A percentile compares a stretch with the other conserved stretches of the same genome.
phyloP scores from a whole-genome alignment of 768 basidiomycete genomes.

The Podaxis carcinomalis region DNA sequence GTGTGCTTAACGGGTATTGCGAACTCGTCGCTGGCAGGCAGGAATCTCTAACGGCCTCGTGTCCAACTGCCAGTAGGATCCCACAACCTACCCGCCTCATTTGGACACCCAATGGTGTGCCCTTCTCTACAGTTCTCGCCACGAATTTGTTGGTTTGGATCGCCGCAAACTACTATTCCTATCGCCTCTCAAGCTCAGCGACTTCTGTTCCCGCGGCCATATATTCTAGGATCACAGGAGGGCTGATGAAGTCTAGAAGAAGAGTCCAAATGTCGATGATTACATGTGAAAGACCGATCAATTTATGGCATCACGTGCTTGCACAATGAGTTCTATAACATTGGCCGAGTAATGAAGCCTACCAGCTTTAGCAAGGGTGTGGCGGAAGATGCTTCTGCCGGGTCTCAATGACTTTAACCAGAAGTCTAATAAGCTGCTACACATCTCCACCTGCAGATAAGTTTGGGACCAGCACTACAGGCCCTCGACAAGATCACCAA shows the following conservation, averaged over 20 bases:
- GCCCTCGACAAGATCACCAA: background rate
- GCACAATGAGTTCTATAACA: background rate
- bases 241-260: background rate
- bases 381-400: background rate
- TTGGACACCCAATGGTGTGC: background rate
- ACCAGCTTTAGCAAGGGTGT: background rate
- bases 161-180: background rate
- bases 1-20: background rate
- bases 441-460: background rate
- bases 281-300: conserved; percentile 1
- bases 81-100: background rate
- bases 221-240: background rate
- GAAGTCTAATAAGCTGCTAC: background rate
- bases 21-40: background rate
- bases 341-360: background rate
- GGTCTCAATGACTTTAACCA: background rate
- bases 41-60: background rate
- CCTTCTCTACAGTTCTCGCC: background rate
- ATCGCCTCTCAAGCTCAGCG: background rate
- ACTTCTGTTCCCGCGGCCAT: background rate
- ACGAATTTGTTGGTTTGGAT: background rate
- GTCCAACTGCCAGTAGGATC: background rate
- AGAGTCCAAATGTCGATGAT: background rate
- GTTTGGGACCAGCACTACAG: background rate
- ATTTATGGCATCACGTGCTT: background rate